Percentiles rank a stretch among this genome's conserved stretches.
Evolutionary conservation across 2,329 filamentous ascomycete genomes (phyloP).

Genomic region (Dendrostoma leiphaemia): DNA sequence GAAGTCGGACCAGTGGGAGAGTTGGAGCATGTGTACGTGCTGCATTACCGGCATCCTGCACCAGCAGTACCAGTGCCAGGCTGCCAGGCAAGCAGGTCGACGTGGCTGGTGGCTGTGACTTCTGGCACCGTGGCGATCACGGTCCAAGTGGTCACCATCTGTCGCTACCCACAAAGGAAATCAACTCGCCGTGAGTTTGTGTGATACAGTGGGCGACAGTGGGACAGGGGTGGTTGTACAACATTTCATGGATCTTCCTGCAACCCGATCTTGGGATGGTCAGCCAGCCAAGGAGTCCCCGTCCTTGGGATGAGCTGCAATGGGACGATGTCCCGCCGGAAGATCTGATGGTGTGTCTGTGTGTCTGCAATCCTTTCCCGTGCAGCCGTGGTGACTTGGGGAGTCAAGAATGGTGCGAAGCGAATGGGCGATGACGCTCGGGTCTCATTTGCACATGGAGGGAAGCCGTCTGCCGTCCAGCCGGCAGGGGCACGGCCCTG

Average conservation of each 20-base stretch:
- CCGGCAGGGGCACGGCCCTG: conserved; percentile 8
- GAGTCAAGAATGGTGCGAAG: conserved; percentile 1
- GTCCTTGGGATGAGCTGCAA: neutral
- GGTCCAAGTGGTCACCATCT: neutral
- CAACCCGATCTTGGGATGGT: neutral
- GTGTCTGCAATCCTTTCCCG: neutral
- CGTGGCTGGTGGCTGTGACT: conserved; percentile 5
- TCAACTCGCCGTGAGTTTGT: too few species aligned
- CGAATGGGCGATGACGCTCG: neutral
- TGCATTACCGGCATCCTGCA: too few species aligned
- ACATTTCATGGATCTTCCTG: neutral
- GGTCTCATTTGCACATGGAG: neutral
- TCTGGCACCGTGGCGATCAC: neutral
- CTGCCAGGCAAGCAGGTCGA: too few species aligned
- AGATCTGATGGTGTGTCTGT: neutral
- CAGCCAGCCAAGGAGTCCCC: neutral
- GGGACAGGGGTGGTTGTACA: neutral
- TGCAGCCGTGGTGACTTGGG: neutral
- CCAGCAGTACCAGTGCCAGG: too few species aligned
- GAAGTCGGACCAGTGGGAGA: conserved; percentile 2
- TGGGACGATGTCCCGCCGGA: neutral
- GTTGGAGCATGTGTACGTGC: neutral
- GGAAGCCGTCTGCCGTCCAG: neutral
- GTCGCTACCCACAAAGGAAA: too few species aligned
- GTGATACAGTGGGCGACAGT: neutral